Evolutionary conservation across 2,329 filamentous ascomycete species (phyloP), one percentile per base, ranked within the genome.

Genomic region (Leptographium procerum): DNA sequence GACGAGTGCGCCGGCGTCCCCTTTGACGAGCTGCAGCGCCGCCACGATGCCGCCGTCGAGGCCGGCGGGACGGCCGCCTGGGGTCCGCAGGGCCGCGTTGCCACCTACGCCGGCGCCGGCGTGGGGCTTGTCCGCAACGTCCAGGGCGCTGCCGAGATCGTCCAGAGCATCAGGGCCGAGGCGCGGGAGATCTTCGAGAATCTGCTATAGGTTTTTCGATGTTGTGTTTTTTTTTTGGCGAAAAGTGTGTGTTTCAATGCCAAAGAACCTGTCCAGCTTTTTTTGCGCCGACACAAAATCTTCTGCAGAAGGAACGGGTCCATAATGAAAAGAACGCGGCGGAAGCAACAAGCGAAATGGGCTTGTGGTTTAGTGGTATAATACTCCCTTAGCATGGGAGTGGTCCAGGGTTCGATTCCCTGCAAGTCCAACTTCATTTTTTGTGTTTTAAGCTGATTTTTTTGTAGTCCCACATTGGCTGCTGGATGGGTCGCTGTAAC

Each of bases 21-120:
- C 7, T 58, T 77, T 19, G 71, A 76, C 47, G 74, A 78, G 50
- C 76, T 76, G 61, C 65, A 69, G 43, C 65, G 62, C 59, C 71
- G 67, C 33, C 68, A 76, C 54, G 68, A 71, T 48, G 69, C 71
- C 31, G 73, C 73, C 1, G 71, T 71, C 47, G 55, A 68, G 5
- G 61, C 67, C 61, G 57, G 66, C 33, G 53, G 70, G 54, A 24
- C n/a, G 0, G 65, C 69, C 66, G 59, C 66, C 63, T 63, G 69
- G 62, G 61, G 76, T 64, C 61, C 61, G 0, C 3, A 59, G 0
- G 63, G 63, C 1, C 56, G 63, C 3, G 14, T 40, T 10, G 61
- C 62, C 2, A 64, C 63, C 4, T 64, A 64, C 22, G 63, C 55
- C 3, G 54, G 62, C 4, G 62, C 63, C 0, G 57, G 61, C 33